These are phyloP conservation scores for Phoenix dactylifera DNA, from an alignment of 176 grass and related monocot genomes.

Conservation along the genomic window DNA sequence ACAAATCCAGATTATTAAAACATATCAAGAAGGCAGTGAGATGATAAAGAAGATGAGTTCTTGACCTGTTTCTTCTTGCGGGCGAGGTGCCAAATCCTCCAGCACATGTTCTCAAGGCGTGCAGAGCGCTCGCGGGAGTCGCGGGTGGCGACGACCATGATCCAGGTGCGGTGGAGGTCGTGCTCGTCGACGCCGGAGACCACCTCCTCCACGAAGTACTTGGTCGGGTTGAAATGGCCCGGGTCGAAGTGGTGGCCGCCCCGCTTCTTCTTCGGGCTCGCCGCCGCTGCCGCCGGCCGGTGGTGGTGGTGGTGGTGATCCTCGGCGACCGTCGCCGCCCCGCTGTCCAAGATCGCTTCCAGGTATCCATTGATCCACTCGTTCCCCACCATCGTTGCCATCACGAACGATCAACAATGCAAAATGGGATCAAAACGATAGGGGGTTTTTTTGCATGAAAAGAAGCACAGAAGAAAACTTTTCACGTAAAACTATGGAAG, in stretches of 20 bases:
- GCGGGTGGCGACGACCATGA: slow-evolving; percentile 50
- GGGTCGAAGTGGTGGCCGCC: slow-evolving; percentile 5
- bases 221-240: slow-evolving; percentile 51
- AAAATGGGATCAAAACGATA: too few relatives aligned
- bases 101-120: slow-evolving; percentile 82
- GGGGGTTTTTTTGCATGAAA: too few relatives aligned
- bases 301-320: too few relatives aligned
- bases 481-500: too few relatives aligned
- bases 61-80: slow-evolving; percentile 80
- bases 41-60: not conserved
- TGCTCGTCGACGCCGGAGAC: slow-evolving; percentile 70
- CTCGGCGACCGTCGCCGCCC: not conserved
- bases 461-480: too few relatives aligned
- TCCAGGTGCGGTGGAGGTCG: slow-evolving; percentile 67
- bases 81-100: slow-evolving; percentile 82
- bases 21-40: too few relatives aligned
- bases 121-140: slow-evolving; percentile 56
- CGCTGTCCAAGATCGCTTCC: slow-evolving; percentile 25
- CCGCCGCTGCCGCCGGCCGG: slow-evolving; percentile 26
- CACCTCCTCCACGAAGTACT: slow-evolving; percentile 86
- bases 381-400: slow-evolving; percentile 55
- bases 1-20: too few relatives aligned
- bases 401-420: not conserved
- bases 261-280: slow-evolving; percentile 33
- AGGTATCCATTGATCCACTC: slow-evolving; percentile 66